Evolutionary conservation across 306 rosid species (phyloP).

Genomic region (Fragaria nilgerrensis): DNA sequence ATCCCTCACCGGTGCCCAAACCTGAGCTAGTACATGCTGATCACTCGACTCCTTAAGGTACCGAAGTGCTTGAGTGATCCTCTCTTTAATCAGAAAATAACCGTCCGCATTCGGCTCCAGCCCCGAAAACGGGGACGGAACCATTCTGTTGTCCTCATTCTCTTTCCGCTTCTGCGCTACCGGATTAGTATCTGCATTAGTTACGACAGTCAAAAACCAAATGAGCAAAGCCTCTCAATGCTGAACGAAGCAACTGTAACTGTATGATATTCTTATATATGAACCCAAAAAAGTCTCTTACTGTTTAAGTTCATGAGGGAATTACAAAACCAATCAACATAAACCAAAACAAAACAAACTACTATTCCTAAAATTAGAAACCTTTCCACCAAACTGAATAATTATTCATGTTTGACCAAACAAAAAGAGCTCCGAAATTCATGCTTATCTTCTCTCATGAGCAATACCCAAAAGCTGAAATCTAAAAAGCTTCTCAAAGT

Average conservation of each 20-base stretch:
- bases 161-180: conserved; percentile 36
- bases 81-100: conserved; percentile 62
- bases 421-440: too few relatives aligned
- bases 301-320: not conserved
- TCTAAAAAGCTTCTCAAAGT: too few relatives aligned
- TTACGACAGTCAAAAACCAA: conserved; percentile 28
- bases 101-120: conserved; percentile 43
- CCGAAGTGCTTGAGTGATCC: conserved; percentile 81
- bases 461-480: not conserved
- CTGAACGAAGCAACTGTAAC: not conserved
- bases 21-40: conserved; percentile 75
- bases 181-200: conserved; percentile 48
- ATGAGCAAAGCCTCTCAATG: conserved; percentile 15
- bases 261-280: not conserved
- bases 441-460: not conserved
- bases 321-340: not conserved
- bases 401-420: not conserved
- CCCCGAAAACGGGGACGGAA: conserved; percentile 39
- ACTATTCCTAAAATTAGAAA: not conserved
- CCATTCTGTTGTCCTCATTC: conserved; percentile 33
- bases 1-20: conserved; percentile 81
- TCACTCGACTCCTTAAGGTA: conserved; percentile 63
- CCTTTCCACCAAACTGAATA: not conserved
- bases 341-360: not conserved
- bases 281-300: not conserved